Evolutionary conservation across 2,329 filamentous ascomycete species (phyloP), one percentile per base, ranked within the genome.

Genomic region (Colletotrichum neosansevieriae): DNA sequence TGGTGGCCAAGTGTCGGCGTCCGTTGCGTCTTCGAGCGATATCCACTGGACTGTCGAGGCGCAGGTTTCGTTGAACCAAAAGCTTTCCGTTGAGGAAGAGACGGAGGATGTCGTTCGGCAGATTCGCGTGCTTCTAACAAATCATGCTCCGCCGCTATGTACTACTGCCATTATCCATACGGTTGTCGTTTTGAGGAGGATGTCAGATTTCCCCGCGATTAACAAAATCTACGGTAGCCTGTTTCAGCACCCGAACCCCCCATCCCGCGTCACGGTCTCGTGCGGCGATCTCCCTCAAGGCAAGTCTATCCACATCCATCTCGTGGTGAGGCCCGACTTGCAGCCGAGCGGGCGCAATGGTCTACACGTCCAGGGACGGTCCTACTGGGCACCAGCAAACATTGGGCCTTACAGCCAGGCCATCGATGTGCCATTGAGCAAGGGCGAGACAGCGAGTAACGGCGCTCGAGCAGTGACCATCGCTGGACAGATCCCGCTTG

Each of bases 341-440:
- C 65, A 70, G 9, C 69, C 59, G 5, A 60, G 61, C n/a, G 73
- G 76, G 36, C 79, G 92, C 79, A 83, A 85, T 58, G 88, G 88
- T 0, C 85, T 98, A 1, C 96, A 99, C 77, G 94, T 99, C 6
- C 96, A 98, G 79, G 94, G 92, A 3, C 85, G 93, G 44, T 97
- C 94, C 11, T 98, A 98, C 83, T 99, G 96, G 96, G 96, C 96
- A 0, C 96, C 96, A 0, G 95, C 96, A 19, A 98, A 98, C 75
- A 98, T 99, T 61, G 96, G 96, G 0, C 96, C 96, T 0, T 98
- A 98, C 79, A 98, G 94, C 63, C 96, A 99, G 81, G 94, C 94
- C 4, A 89, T 96, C 57, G 84, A 86, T 2, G 80, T 88, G 11
- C 79, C 76, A 3, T 62, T 80, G 12, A 73, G 73, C 34, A 51